phyloP scores from a whole-genome alignment of 305 asterid species.

The Solanum hybrid region DNA sequence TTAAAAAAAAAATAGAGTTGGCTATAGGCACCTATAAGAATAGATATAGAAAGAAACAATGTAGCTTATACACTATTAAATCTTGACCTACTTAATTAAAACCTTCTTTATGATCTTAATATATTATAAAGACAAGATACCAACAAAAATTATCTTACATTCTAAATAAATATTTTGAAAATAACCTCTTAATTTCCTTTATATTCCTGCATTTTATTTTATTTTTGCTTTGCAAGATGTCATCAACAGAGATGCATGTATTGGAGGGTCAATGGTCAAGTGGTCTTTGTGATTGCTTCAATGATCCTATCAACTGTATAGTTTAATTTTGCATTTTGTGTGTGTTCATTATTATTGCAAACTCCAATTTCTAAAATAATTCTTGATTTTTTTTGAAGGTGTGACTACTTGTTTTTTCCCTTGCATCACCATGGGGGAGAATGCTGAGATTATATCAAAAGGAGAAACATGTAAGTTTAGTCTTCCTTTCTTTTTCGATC shows the following conservation, averaged over 20 bases:
- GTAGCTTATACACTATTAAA: background rate
- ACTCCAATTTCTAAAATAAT: background rate
- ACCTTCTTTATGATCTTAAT: background rate
- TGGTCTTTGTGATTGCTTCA: background rate
- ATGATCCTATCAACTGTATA: background rate
- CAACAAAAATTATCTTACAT: background rate
- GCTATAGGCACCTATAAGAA: background rate
- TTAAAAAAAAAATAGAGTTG: background rate
- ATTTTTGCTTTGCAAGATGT: background rate
- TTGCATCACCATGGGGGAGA: background rate
- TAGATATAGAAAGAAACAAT: background rate
- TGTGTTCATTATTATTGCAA: background rate
- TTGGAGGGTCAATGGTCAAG: background rate
- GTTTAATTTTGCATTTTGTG: background rate
- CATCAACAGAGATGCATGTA: background rate
- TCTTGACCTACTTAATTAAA: background rate
- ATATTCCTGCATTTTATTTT: background rate
- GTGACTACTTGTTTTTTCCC: background rate
- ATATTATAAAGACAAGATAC: background rate
- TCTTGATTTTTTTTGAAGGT: background rate
- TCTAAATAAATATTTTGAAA: background rate
- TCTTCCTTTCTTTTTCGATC: background rate
- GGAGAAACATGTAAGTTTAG: background rate
- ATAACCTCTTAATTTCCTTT: background rate
- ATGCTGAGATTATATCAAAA: background rate